phyloP scores from a whole-genome alignment of 2,329 filamentous ascomycete genomes.

The Remersonia thermophila region DNA sequence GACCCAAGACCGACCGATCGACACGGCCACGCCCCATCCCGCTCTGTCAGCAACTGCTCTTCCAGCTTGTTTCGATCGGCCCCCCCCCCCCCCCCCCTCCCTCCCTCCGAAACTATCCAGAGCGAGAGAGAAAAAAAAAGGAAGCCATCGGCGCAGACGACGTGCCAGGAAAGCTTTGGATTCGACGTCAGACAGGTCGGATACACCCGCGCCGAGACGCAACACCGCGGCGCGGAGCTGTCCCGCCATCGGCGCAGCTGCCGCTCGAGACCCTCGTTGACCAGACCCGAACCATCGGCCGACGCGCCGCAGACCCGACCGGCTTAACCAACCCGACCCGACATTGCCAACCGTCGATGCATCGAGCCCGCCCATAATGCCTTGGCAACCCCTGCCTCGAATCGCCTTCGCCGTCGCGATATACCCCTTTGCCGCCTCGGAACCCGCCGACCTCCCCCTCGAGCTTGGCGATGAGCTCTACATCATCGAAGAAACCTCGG shows the following conservation, averaged over 20 bases:
- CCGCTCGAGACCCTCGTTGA: too few species aligned
- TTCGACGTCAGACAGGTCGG: conserved; percentile 2
- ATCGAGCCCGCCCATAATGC: conserved; percentile 45
- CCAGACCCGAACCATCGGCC: too few species aligned
- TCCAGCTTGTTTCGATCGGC: too few species aligned
- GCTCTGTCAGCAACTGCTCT: too few species aligned
- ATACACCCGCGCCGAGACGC: background rate
- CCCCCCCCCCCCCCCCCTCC: too few species aligned
- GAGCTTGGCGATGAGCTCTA: conserved; percentile 98
- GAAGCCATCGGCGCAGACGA: too few species aligned
- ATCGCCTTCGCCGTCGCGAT: conserved; percentile 97
- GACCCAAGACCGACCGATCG: background rate
- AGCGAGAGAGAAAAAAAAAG: too few species aligned
- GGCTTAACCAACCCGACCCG: too few species aligned
- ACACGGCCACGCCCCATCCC: too few species aligned
- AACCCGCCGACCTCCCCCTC: conserved; percentile 82
- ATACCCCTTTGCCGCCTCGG: conserved; percentile 80
- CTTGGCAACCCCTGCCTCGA: conserved; percentile 91
- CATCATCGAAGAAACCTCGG: conserved; percentile 91
- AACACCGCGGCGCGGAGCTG: background rate
- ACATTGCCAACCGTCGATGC: too few species aligned
- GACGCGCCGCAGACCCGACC: too few species aligned
- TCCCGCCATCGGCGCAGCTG: background rate
- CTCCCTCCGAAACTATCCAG: too few species aligned
- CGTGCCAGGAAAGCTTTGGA: background rate